These are phyloP conservation scores for Wickerhamiella cacticola DNA, from an alignment of 805 yeast species.

Conservation along the genomic window DNA sequence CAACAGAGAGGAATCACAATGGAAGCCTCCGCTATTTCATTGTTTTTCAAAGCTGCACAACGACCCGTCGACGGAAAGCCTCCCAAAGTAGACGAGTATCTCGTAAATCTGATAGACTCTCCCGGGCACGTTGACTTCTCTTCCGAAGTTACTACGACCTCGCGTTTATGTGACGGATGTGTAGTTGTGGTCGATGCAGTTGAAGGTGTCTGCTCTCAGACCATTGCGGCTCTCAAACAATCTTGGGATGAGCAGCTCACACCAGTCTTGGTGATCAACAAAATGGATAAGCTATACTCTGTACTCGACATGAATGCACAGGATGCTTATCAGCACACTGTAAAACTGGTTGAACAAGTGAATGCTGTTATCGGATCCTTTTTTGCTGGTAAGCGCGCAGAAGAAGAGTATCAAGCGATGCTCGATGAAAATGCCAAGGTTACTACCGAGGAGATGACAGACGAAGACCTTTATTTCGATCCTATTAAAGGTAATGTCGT, in stretches of 20 bases:
- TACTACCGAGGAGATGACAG: constrained; percentile 49
- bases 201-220: constrained; percentile 97
- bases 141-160: constrained; percentile 91
- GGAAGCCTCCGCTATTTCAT: constrained; percentile 91
- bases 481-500: constrained; percentile 84
- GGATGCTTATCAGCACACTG: constrained; percentile 76
- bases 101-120: constrained; percentile 87
- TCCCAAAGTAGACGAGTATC: constrained; percentile 49
- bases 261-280: constrained; percentile 80
- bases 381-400: constrained; percentile 85
- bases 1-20: constrained; percentile 93
- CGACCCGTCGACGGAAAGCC: constrained; percentile 28
- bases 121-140: constrained; percentile 99
- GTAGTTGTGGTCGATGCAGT: constrained; percentile 91
- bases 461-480: constrained; percentile 69
- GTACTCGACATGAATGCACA: constrained; percentile 72
- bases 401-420: constrained; percentile 49
- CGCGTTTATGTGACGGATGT: constrained; percentile 94
- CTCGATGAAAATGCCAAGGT: constrained; percentile 41
- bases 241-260: constrained; percentile 88
- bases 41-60: constrained; percentile 65
- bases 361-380: constrained; percentile 91
- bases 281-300: constrained; percentile 71
- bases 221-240: constrained; percentile 86
- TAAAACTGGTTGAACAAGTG: constrained; percentile 77